Percentiles rank a stretch among this genome's conserved stretches.
phyloP scores from a whole-genome alignment of 169 alveolate species.

The Plasmodium relictum region DNA sequence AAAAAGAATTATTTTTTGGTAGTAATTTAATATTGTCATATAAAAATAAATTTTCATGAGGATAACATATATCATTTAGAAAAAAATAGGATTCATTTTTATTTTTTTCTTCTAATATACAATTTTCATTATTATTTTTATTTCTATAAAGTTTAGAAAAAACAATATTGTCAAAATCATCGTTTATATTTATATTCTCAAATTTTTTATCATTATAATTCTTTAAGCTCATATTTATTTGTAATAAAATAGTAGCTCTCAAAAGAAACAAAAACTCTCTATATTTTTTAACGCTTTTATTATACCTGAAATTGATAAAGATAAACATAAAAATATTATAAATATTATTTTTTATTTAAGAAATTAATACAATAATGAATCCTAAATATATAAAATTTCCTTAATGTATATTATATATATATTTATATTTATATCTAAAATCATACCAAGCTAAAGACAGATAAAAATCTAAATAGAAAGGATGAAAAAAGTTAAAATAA shows the following conservation, averaged over 20 bases:
- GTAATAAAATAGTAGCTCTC: slow-evolving; percentile 21
- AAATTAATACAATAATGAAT: too few relatives aligned
- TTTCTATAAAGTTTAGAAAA: not conserved
- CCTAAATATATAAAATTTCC: too few relatives aligned
- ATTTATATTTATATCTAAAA: not conserved
- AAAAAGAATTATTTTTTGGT: slow-evolving; percentile 4
- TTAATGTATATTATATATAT: not conserved
- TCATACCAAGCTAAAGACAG: slow-evolving; percentile 53
- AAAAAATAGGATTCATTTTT: slow-evolving; percentile 10
- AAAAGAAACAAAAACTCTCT: slow-evolving; percentile 28
- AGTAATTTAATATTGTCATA: not conserved
- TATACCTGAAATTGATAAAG: slow-evolving; percentile 22
- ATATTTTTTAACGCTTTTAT: slow-evolving; percentile 20
- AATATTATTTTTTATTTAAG: too few relatives aligned
- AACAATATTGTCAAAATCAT: slow-evolving; percentile 30
- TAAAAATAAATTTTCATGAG: slow-evolving; percentile 28
- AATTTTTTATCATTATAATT: not conserved
- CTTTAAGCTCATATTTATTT: slow-evolving; percentile 38
- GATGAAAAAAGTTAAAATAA: slow-evolving; percentile 57
- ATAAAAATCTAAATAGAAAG: slow-evolving; percentile 52
- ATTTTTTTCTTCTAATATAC: not conserved
- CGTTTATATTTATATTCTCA: slow-evolving; percentile 23
- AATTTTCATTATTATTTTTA: slow-evolving; percentile 9
- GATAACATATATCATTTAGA: slow-evolving; percentile 56
- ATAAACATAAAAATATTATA: not conserved